Base-by-base conservation (phyloP, 768 basidiomycete genomes). In the Hericium alpestre region DNA sequence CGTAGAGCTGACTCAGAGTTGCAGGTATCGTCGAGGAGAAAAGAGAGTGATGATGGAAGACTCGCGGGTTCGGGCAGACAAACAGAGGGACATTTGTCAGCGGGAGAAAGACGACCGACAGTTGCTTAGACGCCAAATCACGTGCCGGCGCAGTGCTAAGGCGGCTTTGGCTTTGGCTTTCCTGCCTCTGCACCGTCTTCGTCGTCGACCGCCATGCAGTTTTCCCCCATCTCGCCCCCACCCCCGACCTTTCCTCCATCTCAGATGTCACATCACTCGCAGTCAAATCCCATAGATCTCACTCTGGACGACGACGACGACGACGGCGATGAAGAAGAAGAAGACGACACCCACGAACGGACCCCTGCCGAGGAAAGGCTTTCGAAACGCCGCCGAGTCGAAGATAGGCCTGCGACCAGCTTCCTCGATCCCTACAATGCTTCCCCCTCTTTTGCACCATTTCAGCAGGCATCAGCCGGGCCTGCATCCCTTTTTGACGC, bases 261-360 rank as follows among this genome's bases (percentile, higher is more conserved):
- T 40, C 22, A 25, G 11, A 37, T 22, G 49, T 72, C 71, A 9
- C 67, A 71, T 20, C 69, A 73, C 58, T 70, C 71, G 57, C 74
- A 75, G 61, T 72, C 76, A 13, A 74, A 79, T 63, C 79, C 76
- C 62, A 88, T 88, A 67, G 86, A 87, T 74, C 76, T 88, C 59
- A 87, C 84, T 23, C 72, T 74, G 59, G 86, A 85, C 70, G 84
- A 86, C 69, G 84, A 85, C 65, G 79, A 80, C 64, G 69, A 72
- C 64, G 54, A 54, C 20, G 72, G 73, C 58, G 67, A 66, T 61
- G 32, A 32, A 4, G 32, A 32, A 32, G 86, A 85, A 70, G 84
- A 86, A 68, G 79, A 80, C 63, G 68, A 72, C 64, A 41, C 41
- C 12, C 72, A 73, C 58, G 67, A 66, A 61, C 62, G 70, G 61